Evolutionary conservation across 768 basidiomycete genomes (phyloP).

Genomic region (Pilatotrama ljubarskyi): DNA sequence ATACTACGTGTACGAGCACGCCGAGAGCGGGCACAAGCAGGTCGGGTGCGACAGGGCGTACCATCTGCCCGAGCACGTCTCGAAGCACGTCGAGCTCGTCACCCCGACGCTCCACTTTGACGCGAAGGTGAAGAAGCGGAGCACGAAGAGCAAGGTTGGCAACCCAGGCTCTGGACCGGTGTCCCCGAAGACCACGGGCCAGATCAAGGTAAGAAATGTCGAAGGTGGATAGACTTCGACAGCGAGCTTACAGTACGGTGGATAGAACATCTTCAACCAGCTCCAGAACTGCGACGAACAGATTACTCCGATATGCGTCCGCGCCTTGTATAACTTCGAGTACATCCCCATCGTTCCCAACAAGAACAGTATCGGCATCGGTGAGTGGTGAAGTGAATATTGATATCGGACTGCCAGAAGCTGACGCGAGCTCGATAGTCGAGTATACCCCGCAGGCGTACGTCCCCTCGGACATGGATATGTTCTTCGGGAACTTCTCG

Average conservation of each 20-base stretch:
- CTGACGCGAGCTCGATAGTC: slow-evolving; percentile 30
- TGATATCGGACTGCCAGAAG: neutral
- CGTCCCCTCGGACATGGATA: slow-evolving; percentile 42
- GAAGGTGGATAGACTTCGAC: neutral
- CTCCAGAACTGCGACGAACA: slow-evolving; percentile 28
- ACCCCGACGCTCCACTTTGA: slow-evolving; percentile 74
- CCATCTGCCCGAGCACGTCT: slow-evolving; percentile 59
- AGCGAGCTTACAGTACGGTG: slow-evolving; percentile 4
- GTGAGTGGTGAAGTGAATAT: slow-evolving; percentile 16
- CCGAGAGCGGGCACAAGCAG: slow-evolving; percentile 47
- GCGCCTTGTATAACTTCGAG: slow-evolving; percentile 33
- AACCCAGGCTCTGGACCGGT: slow-evolving; percentile 20
- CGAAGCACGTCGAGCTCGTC: slow-evolving; percentile 62
- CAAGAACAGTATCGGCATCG: slow-evolving; percentile 36
- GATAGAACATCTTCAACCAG: slow-evolving; percentile 22
- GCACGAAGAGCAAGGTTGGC: slow-evolving; percentile 9
- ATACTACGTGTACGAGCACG: slow-evolving; percentile 53
- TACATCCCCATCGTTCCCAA: slow-evolving; percentile 27
- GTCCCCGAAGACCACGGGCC: slow-evolving; percentile 17
- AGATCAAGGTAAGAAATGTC: slow-evolving; percentile 4
- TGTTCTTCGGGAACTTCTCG: slow-evolving; percentile 46
- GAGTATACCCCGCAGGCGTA: slow-evolving; percentile 46
- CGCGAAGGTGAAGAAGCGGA: slow-evolving; percentile 26
- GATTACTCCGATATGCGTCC: slow-evolving; percentile 34
- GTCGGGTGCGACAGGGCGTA: slow-evolving; percentile 61